These are phyloP conservation scores for Starmerella etchellsii DNA, from an alignment of 805 yeast species.

Conservation along the genomic window DNA sequence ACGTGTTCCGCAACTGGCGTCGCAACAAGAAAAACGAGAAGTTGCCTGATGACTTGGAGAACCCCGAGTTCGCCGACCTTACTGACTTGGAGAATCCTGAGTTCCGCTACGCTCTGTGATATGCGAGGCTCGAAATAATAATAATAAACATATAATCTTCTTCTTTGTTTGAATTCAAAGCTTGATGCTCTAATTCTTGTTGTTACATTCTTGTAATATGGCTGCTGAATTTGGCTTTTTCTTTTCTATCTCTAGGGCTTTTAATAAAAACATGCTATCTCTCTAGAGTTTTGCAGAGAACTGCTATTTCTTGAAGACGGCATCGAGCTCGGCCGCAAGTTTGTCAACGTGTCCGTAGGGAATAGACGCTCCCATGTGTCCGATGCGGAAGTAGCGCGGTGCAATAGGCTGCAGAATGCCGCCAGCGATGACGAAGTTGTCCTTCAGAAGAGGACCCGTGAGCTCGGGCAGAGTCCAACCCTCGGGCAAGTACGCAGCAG, in stretches of 20 bases:
- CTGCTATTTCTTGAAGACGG: no score
- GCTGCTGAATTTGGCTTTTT: no score
- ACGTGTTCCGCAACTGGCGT: constrained; percentile 4
- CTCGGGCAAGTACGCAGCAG: constrained; percentile 75
- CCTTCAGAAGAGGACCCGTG: constrained; percentile 40
- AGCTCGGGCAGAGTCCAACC: constrained; percentile 57
- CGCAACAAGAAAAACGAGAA: constrained; percentile 10
- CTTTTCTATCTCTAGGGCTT: no score
- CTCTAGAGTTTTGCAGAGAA: no score
- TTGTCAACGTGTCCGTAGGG: constrained; percentile 44
- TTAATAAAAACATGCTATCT: no score
- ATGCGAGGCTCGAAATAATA: no score
- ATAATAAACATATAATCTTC: no score
- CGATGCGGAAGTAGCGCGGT: constrained; percentile 78
- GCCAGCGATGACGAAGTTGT: constrained; percentile 72
- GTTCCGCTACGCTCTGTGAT: constrained; percentile 33
- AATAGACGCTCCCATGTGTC: constrained; percentile 88
- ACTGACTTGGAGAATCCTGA: constrained; percentile 43
- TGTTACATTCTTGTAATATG: no score
- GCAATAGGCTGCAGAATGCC: constrained; percentile 76
- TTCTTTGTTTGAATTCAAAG: no score
- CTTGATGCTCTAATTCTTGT: no score
- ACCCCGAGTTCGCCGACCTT: constrained; percentile 34
- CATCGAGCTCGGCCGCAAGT: constrained; percentile 26
- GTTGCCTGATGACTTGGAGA: constrained; percentile 8